phyloP scores from a whole-genome alignment of 2,329 filamentous ascomycete species.

The Aureobasidium namibiae region DNA sequence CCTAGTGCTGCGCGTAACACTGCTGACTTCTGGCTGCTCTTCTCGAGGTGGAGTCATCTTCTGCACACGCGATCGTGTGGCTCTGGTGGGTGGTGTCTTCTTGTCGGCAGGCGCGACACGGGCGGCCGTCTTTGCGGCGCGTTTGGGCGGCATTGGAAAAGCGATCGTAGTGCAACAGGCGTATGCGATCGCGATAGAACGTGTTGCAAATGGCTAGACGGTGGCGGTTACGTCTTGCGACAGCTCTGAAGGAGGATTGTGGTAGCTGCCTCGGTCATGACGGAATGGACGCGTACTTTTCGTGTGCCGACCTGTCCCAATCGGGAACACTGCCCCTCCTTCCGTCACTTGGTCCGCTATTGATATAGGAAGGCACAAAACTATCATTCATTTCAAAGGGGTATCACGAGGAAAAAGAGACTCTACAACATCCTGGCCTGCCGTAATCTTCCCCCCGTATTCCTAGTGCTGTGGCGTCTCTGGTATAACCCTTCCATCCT shows the following conservation, averaged over 20 bases:
- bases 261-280: constrained; percentile 7
- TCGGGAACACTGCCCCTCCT: constrained; percentile 2
- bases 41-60: constrained; percentile 22
- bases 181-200: not conserved
- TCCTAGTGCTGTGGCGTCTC: constrained; percentile 5
- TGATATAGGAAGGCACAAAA: not conserved
- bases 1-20: constrained; percentile 20
- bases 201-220: not conserved
- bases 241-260: not conserved
- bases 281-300: constrained; percentile 8
- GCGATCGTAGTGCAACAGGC: not conserved
- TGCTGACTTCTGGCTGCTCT: constrained; percentile 17
- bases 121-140: constrained; percentile 16
- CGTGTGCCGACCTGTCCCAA: not conserved
- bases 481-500: not conserved
- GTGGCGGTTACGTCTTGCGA: not conserved
- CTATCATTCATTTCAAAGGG: not conserved
- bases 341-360: not conserved
- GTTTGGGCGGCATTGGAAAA: constrained; percentile 15
- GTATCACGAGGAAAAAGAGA: not conserved
- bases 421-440: not conserved
- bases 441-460: too few species aligned
- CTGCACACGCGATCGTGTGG: constrained; percentile 19
- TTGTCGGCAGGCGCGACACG: not conserved
- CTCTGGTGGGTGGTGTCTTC: constrained; percentile 8